Evolutionary conservation across 169 alveolate genomes (phyloP), one percentile per base, ranked within the genome.

Genomic region (Cryptosporidium canis): DNA sequence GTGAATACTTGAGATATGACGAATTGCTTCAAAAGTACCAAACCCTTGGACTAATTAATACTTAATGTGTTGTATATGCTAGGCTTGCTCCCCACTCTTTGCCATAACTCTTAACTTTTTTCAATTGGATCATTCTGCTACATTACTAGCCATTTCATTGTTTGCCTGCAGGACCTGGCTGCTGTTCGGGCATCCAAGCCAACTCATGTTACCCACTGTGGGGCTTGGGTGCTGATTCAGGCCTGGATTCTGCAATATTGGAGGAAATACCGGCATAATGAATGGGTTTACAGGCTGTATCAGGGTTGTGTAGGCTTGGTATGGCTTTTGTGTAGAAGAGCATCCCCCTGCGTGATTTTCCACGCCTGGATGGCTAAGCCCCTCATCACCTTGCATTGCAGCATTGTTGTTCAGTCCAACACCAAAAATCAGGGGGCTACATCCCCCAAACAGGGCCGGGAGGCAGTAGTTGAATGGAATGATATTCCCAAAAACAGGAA

Each of bases 1-100:
- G 61, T 44, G 87, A 77, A 39, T 77, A 58, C 66, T 63, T 77
- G 14, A 63, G 61, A 48, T 77, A 77, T 43, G 87, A 77, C 44
- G 71, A 77, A 31, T 44, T 77, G 14, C 64, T 77, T 39, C 87
- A 77, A 41, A 29, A 77, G 39, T 45, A 77, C 41, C 87, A 77
- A 56, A 77, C 87, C n/a, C 43, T 63, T 31, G 71, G 87, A 61
- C 35, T 77, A 31, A 39, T 77, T 37, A 77, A 77, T 39, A 56
- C 27, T 7, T 77, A 37, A 27, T 35, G n/a, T 24, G 3, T 18
- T 31, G 47, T 27, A 12, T 0, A 31, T 35, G 8, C 14, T 61
- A 51, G n/a, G 24, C 24, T 51, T 51, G 24, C 24, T 21, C 9
- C 58, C 1, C 21, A 3, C 24, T 6, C 63, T 3, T 18, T 14